These are phyloP conservation scores for Cercospora beticola DNA, from an alignment of 2,329 filamentous ascomycete species.

Conservation along the genomic window DNA sequence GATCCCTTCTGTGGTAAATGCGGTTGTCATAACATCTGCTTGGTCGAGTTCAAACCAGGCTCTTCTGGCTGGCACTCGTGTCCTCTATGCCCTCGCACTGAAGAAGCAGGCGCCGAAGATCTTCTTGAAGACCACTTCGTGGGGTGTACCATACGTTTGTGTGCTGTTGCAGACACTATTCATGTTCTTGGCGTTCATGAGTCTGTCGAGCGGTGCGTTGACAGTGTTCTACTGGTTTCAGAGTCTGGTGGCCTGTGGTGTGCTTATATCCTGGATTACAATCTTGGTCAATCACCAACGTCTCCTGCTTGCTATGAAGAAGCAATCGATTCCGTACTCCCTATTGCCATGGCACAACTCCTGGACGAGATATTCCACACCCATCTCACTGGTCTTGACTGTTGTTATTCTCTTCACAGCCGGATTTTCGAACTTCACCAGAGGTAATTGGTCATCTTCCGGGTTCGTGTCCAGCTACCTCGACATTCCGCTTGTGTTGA, in stretches of 20 bases:
- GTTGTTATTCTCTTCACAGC: slow-evolving; percentile 34
- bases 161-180: slow-evolving; percentile 31
- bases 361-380: slow-evolving; percentile 40
- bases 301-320: slow-evolving; percentile 30
- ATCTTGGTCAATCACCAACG: slow-evolving; percentile 32
- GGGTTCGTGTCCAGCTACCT: slow-evolving; percentile 40
- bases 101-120: slow-evolving; percentile 62
- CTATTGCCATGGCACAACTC: slow-evolving; percentile 38
- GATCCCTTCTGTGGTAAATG: slow-evolving; percentile 66
- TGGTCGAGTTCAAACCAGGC: slow-evolving; percentile 58
- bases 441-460: slow-evolving; percentile 31
- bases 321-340: slow-evolving; percentile 28
- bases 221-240: slow-evolving; percentile 68
- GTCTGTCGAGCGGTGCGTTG: slow-evolving; percentile 48
- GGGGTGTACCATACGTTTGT: slow-evolving; percentile 30
- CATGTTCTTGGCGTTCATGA: slow-evolving; percentile 35
- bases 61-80: slow-evolving; percentile 54
- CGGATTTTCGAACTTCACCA: slow-evolving; percentile 34
- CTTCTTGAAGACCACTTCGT: slow-evolving; percentile 46
- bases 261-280: slow-evolving; percentile 60
- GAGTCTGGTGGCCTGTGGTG: slow-evolving; percentile 60
- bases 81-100: slow-evolving; percentile 56
- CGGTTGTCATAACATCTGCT: slow-evolving; percentile 64
- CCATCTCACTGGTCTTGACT: slow-evolving; percentile 34
- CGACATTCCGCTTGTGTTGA: slow-evolving; percentile 31